Evolutionary conservation across 139 green algal genomes (phyloP).

Genomic region (Deuterostichococcus epilithicus): DNA sequence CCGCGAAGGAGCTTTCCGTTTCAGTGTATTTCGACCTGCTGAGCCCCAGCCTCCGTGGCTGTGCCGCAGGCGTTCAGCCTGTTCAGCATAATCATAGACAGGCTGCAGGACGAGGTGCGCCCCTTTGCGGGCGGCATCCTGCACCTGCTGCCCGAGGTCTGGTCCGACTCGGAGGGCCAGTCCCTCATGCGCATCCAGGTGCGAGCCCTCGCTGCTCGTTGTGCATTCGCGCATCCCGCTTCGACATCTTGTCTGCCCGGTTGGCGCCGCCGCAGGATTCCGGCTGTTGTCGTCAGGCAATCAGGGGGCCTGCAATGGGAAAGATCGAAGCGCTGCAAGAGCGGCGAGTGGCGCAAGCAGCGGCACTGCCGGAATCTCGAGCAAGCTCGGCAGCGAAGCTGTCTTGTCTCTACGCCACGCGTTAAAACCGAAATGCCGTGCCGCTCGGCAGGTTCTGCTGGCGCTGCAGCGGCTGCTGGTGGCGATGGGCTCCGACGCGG

Average conservation of each 20-base stretch:
- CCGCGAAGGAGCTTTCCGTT: too few species aligned
- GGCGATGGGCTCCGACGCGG: constrained; percentile 55
- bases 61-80: constrained; percentile 63
- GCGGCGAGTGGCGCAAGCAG: too few species aligned
- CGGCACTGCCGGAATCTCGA: too few species aligned
- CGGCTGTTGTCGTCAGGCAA: too few species aligned
- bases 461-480: constrained; percentile 73
- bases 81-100: constrained; percentile 71
- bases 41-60: background rate
- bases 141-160: constrained; percentile 64
- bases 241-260: background rate
- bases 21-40: too few species aligned
- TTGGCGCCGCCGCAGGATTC: too few species aligned
- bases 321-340: too few species aligned
- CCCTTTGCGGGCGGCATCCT: constrained; percentile 54
- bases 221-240: background rate
- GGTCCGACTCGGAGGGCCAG: constrained; percentile 59
- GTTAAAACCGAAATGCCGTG: too few species aligned
- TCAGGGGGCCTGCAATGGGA: too few species aligned
- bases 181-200: constrained; percentile 79
- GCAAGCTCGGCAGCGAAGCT: too few species aligned
- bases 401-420: too few species aligned
- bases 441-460: constrained; percentile 66
- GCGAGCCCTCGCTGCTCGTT: background rate
- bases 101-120: constrained; percentile 49